phyloP scores from a whole-genome alignment of 257 asterid species.

The Rhazya stricta region DNA sequence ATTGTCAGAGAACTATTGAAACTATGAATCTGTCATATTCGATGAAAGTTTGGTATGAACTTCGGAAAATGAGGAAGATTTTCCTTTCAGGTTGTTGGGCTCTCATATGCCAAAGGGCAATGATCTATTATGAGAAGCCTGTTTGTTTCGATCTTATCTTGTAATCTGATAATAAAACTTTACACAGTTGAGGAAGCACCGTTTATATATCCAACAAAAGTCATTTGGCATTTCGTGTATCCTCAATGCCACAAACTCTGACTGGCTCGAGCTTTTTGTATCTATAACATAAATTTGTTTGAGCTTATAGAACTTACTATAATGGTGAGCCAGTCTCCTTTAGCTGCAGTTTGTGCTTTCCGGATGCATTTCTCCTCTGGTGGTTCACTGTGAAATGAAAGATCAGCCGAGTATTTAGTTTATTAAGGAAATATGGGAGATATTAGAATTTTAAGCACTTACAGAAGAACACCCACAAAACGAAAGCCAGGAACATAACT shows the following conservation, averaged over 20 bases:
- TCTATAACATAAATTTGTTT: background rate
- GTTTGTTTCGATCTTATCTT: background rate
- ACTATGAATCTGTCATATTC: background rate
- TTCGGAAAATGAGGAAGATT: background rate
- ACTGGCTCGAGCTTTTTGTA: background rate
- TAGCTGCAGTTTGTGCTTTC: constrained; percentile 28
- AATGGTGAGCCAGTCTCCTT: constrained; percentile 46
- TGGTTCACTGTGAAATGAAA: constrained; percentile 35
- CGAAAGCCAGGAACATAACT: background rate
- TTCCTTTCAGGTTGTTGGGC: background rate
- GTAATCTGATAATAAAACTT: background rate
- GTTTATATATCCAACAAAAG: background rate
- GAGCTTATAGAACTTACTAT: constrained; percentile 31
- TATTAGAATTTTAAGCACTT: background rate
- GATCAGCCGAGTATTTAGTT: background rate
- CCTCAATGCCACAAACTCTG: background rate
- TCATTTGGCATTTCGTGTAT: background rate
- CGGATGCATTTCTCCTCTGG: constrained; percentile 42
- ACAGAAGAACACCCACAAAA: background rate
- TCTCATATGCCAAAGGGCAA: background rate
- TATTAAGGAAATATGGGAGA: background rate
- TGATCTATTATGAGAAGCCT: background rate
- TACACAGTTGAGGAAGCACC: background rate
- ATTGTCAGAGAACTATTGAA: background rate
- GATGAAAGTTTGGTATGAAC: background rate